Evolutionary conservation across 148 eudicot species (phyloP), one percentile per base, ranked within the genome.

Genomic region (Selenicereus undatus): DNA sequence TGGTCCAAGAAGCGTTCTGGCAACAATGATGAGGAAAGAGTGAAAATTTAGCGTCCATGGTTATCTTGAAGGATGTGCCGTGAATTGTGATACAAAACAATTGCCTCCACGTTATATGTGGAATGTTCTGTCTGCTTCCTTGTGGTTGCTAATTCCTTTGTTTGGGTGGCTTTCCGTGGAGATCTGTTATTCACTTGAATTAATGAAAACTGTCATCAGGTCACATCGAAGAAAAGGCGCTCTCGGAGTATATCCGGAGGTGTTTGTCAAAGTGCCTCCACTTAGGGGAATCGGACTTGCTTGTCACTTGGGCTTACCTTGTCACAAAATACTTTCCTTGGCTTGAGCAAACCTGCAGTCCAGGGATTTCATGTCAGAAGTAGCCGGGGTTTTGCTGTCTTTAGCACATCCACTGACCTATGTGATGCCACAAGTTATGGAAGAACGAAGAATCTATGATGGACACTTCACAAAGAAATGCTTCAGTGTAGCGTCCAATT

Each of bases 161-260:
- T 42, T 6, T 45, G 29, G 5, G 52, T 50, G 8, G 24, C 8
- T 54, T 68, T 78, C 65, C 76, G 21, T 70, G 35, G 77, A 58
- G 71, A 71, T 26, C 29, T 74, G n/a, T 27, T 62, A 21, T 27
- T 66, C 18, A 66, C 68, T 16, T 52, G 32, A 72, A 66, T 26
- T 56, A 39, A 7, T 39, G 52, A 69, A 30, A 48, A 35, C 29
- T 81, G 24, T 78, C 77, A 22, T 20, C 84, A 91, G 94, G 89
- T 35, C 71, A 70, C 80, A 12, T 83, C 88, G 8, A 91, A 89
- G 91, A 94, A 90, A 85, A 91, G 89, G 86, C 90, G 97, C 50
- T 85, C 86, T 85, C 87, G 90, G 80, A 90, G 94, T 87, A 87
- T 39, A 79, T 86, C 94, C 73, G 73, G 80, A 52, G 93, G 90